phyloP scores from a whole-genome alignment of 495 filamentous ascomycete genomes.

The Xylaria venustula region DNA sequence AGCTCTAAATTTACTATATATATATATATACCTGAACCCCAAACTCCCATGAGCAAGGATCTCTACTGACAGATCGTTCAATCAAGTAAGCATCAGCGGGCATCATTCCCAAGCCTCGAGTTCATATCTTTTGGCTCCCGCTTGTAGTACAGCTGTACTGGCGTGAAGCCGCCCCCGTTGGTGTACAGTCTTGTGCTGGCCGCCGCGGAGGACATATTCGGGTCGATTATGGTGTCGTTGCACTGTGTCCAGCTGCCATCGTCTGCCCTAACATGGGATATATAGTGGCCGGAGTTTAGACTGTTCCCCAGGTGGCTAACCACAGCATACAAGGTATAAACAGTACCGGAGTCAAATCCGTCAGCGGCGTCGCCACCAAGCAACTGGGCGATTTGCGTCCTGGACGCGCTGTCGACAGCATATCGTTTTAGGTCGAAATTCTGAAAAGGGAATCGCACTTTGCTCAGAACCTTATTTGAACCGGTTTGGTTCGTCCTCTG shows the following conservation, averaged over 20 bases:
- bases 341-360: slow-evolving; percentile 18
- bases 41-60: background rate
- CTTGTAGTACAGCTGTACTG: slow-evolving; percentile 23
- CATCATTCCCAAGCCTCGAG: background rate
- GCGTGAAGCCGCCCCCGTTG: background rate
- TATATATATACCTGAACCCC: too few species aligned
- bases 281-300: slow-evolving; percentile 44
- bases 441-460: background rate
- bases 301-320: slow-evolving; percentile 31
- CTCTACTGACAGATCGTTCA: background rate
- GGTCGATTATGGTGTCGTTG: slow-evolving; percentile 28
- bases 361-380: background rate
- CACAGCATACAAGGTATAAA: slow-evolving; percentile 49
- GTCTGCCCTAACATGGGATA: slow-evolving; percentile 31
- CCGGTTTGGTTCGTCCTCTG: background rate
- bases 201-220: background rate
- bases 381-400: slow-evolving; percentile 9
- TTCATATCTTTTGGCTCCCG: slow-evolving; percentile 13
- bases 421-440: background rate
- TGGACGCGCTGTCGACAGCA: background rate
- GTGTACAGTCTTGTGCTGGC: background rate
- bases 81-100: background rate
- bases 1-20: background rate
- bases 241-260: slow-evolving; percentile 32
- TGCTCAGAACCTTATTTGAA: background rate